A percentile compares a stretch with the other conserved stretches of the same genome.
These are phyloP conservation scores for Blastosporella zonata DNA, from an alignment of 1,284 basidiomycete species.

Conservation along the genomic window DNA sequence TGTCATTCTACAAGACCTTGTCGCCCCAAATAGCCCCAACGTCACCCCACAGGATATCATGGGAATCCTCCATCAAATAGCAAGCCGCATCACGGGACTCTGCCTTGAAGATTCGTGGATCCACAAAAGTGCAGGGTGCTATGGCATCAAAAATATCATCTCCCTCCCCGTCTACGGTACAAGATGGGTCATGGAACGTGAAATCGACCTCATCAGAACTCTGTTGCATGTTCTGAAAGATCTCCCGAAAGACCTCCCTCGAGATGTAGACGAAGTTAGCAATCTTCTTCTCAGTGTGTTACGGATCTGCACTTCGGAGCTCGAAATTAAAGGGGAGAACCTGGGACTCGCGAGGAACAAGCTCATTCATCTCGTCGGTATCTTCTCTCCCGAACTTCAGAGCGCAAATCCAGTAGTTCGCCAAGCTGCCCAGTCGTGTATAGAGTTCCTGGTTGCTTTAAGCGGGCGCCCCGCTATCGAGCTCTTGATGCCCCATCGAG, in stretches of 20 bases:
- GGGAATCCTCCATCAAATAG: slow-evolving; percentile 72
- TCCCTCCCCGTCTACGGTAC: slow-evolving; percentile 68
- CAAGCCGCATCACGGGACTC: slow-evolving; percentile 76
- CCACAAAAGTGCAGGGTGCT: slow-evolving; percentile 84
- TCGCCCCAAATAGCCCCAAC: slow-evolving; percentile 48
- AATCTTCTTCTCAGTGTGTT: slow-evolving; percentile 81
- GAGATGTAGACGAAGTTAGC: slow-evolving; percentile 78
- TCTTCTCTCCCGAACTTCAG: slow-evolving; percentile 89
- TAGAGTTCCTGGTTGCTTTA: slow-evolving; percentile 78
- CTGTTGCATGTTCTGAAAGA: slow-evolving; percentile 95
- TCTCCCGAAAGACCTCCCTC: slow-evolving; percentile 87
- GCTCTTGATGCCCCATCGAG: slow-evolving; percentile 82
- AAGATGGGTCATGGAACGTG: slow-evolving; percentile 85
- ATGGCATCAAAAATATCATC: slow-evolving; percentile 79
- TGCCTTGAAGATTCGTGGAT: slow-evolving; percentile 90
- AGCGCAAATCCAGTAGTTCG: slow-evolving; percentile 88
- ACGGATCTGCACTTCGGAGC: slow-evolving; percentile 61
- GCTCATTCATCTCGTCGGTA: slow-evolving; percentile 68
- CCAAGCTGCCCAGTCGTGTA: slow-evolving; percentile 80
- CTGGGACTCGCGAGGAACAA: slow-evolving; percentile 47
- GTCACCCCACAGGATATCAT: slow-evolving; percentile 53
- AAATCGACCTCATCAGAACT: slow-evolving; percentile 89
- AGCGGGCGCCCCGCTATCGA: slow-evolving; percentile 75
- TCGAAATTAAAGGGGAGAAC: slow-evolving; percentile 41
- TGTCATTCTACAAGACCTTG: slow-evolving; percentile 67